Percentiles rank a stretch among this genome's conserved stretches.
Evolutionary conservation across 768 basidiomycete species (phyloP).

Genomic region (Auricularia auricula-judae): DNA sequence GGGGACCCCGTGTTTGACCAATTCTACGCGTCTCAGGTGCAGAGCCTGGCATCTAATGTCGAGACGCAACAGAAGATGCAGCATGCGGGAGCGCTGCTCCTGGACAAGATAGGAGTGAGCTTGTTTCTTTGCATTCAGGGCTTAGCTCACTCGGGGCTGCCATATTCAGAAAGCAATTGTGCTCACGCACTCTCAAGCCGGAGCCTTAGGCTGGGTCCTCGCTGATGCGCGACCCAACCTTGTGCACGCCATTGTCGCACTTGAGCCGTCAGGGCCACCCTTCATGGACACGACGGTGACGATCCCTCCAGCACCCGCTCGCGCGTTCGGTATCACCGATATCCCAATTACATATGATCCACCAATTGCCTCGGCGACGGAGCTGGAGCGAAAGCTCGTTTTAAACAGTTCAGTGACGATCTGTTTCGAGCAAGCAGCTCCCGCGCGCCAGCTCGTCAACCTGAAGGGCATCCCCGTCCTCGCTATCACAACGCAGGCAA

Average conservation of each 20-base stretch:
- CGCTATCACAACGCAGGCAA: constrained; percentile 37
- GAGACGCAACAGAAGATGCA: constrained; percentile 30
- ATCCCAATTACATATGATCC: constrained; percentile 34
- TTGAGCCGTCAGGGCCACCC: constrained; percentile 42
- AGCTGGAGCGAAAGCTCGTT: constrained; percentile 21
- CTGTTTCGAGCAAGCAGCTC: constrained; percentile 32
- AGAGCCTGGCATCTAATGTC: constrained; percentile 24
- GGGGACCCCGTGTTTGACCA: constrained; percentile 35
- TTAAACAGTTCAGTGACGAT: constrained; percentile 20
- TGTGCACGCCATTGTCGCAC: constrained; percentile 35
- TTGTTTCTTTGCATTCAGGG: not conserved
- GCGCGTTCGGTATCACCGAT: constrained; percentile 38
- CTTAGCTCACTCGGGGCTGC: not conserved
- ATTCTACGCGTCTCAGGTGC: constrained; percentile 34
- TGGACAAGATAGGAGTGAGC: constrained; percentile 40
- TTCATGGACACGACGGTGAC: constrained; percentile 23
- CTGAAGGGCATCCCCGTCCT: constrained; percentile 34
- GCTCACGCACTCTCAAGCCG: constrained; percentile 43
- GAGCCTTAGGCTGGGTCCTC: constrained; percentile 37
- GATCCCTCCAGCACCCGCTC: constrained; percentile 17
- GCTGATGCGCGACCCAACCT: constrained; percentile 33
- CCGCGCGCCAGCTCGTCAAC: constrained; percentile 32
- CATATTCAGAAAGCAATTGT: constrained; percentile 29
- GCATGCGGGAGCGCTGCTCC: constrained; percentile 28
- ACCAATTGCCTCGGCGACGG: constrained; percentile 20